Evolutionary conservation across 2,329 filamentous ascomycete species (phyloP).

Genomic region (Fusarium graminum): DNA sequence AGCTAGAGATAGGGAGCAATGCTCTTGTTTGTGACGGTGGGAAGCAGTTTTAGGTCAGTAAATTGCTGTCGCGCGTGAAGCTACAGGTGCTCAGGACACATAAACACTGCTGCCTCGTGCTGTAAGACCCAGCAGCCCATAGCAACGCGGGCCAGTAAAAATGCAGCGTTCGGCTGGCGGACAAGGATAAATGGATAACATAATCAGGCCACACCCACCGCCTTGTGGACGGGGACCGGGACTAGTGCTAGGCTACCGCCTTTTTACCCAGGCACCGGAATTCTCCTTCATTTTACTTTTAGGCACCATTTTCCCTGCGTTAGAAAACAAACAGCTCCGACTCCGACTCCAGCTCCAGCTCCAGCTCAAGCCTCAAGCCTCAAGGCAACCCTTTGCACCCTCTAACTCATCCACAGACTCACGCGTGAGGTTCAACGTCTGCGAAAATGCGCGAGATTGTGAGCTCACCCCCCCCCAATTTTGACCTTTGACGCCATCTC

Average conservation of each 20-base stretch:
- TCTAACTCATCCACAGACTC: conserved; percentile 1
- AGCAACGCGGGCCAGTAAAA: conserved; percentile 12
- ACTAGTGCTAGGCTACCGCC: conserved; percentile 30
- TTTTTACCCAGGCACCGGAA: conserved; percentile 41
- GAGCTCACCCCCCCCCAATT: conserved; percentile 49
- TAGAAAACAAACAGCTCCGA: conserved; percentile 1
- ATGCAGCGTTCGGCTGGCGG: conserved; percentile 31
- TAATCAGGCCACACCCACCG: conserved; percentile 30
- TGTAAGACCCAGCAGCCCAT: conserved; percentile 26
- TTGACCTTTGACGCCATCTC: too few relatives aligned
- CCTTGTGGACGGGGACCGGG: conserved; percentile 17
- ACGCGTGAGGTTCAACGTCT: conserved; percentile 25
- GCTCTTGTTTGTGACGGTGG: not conserved
- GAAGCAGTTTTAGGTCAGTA: too few relatives aligned
- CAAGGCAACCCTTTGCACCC: conserved; percentile 8
- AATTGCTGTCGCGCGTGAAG: too few relatives aligned
- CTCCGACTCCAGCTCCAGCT: not conserved
- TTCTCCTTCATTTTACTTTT: conserved; percentile 35
- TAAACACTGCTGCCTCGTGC: not conserved
- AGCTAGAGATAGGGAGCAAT: not conserved
- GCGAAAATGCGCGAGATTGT: conserved; percentile 72
- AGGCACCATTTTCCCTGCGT: conserved; percentile 34
- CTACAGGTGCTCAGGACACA: too few relatives aligned
- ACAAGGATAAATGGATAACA: conserved; percentile 19
- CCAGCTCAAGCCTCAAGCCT: conserved; percentile 7